phyloP scores from a whole-genome alignment of 192 early-diverging fungal species.

The Radiomyces spectabilis region DNA sequence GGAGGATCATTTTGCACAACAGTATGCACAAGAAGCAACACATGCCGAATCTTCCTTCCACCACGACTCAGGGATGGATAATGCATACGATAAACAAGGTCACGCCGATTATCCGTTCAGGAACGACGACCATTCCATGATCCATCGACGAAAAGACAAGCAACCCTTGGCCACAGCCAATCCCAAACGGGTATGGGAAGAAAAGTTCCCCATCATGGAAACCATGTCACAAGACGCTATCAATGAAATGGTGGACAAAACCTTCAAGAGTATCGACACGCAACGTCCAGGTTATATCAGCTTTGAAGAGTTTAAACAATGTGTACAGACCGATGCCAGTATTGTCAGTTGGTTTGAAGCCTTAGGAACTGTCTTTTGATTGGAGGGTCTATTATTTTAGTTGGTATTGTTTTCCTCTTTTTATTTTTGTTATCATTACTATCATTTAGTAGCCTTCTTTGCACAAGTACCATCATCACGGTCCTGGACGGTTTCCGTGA shows the following conservation, averaged over 20 bases:
- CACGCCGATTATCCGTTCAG: neutral
- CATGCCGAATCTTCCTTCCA: neutral
- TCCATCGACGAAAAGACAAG: neutral
- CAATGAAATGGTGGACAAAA: constrained; percentile 88
- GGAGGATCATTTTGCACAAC: constrained; percentile 14
- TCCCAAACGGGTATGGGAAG: constrained; percentile 23
- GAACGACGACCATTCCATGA: neutral
- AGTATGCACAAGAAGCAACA: constrained; percentile 7
- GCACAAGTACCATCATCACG: constrained; percentile 4
- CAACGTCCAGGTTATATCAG: constrained; percentile 59
- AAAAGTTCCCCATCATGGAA: constrained; percentile 86
- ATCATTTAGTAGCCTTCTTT: no score
- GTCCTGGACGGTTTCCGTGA: constrained; percentile 25
- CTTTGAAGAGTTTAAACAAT: constrained; percentile 70
- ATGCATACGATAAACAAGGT: neutral
- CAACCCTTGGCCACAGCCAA: constrained; percentile 1
- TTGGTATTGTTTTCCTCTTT: no score
- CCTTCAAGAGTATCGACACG: constrained; percentile 57
- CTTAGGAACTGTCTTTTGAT: constrained; percentile 77
- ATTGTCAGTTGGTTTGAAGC: constrained; percentile 89
- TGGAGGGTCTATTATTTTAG: neutral
- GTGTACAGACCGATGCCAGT: constrained; percentile 73
- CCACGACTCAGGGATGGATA: neutral
- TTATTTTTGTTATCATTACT: no score
- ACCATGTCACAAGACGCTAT: constrained; percentile 89